Percentiles rank a stretch among this genome's conserved stretches.
These are phyloP conservation scores for Cornus controversa DNA, from an alignment of 148 eudicot genomes.

Conservation along the genomic window DNA sequence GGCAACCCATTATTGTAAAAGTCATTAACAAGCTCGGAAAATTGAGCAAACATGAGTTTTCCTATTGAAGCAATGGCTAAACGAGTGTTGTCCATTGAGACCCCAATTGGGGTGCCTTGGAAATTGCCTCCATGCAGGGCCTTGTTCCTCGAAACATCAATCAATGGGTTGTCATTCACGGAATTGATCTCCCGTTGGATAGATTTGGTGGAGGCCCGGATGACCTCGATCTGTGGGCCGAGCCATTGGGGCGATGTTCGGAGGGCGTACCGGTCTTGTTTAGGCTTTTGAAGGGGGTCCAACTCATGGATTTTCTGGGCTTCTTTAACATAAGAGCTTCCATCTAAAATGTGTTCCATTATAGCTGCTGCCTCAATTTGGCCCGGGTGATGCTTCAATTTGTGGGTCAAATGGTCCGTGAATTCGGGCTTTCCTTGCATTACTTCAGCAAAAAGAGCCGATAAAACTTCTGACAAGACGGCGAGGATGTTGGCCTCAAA, in stretches of 20 bases:
- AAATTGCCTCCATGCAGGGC: slow-evolving; percentile 32
- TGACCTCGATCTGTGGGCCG: slow-evolving; percentile 37
- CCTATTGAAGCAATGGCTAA: slow-evolving; percentile 32
- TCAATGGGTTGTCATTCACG: slow-evolving; percentile 34
- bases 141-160: slow-evolving; percentile 31
- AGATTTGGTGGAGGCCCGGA: slow-evolving; percentile 27
- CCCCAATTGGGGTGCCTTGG: slow-evolving; percentile 41
- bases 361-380: slow-evolving; percentile 38
- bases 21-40: slow-evolving; percentile 37
- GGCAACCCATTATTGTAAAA: slow-evolving; percentile 39
- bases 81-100: slow-evolving; percentile 38
- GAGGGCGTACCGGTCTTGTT: slow-evolving; percentile 37
- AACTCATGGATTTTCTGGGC: slow-evolving; percentile 30
- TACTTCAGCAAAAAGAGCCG: slow-evolving; percentile 31
- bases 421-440: slow-evolving; percentile 39
- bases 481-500: slow-evolving; percentile 31
- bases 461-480: slow-evolving; percentile 22
- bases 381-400: slow-evolving; percentile 36
- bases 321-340: slow-evolving; percentile 29
- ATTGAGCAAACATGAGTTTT: slow-evolving; percentile 32
- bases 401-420: slow-evolving; percentile 37
- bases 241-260: slow-evolving; percentile 37
- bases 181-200: slow-evolving; percentile 36
- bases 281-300: slow-evolving; percentile 34
- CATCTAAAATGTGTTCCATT: slow-evolving; percentile 35